Evolutionary conservation across 164 flowering plant genomes (phyloP), one percentile per base, ranked within the genome.

Genomic region (Aristolochia californica): DNA sequence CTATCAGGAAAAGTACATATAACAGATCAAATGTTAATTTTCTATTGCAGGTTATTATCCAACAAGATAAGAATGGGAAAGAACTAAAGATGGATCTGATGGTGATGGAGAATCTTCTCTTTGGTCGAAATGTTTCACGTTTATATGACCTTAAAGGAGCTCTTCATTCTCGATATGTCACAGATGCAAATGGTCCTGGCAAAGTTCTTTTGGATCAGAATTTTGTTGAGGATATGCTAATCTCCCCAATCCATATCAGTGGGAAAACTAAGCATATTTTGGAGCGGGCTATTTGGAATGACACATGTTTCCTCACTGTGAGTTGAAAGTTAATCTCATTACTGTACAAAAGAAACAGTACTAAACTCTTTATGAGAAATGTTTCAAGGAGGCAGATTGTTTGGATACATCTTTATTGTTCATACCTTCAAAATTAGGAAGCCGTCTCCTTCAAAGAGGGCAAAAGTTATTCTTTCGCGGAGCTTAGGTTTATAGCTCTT

Each of bases 111-210:
- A 93, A 93, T 70, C 81, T 93, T 49, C 72, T 76, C 15, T 89
- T 75, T 66, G 86, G 89, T 48, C 74, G 86, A 56, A 83, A 72
- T 27, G 71, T 85, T 28, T 61, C 75, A 58, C 79, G 84, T 21
- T 78, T 80, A 38, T 93, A 93, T 68, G 99, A 93, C 79, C 94
- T 93, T 18, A 93, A 93, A 77, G 99, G 99, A 15, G 88, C 89
- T 55, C 70, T 85, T 47, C 85, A 81, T 74, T 75, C 86, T 62
- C 83, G 99, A 40, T 74, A 66, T 58, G 80, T 61, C 65, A 23
- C 80, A 30, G 75, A 76, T 59, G 68, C 74, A 49, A 78, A 79
- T 68, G 83, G 68, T 56, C 17, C 78, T 1, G 88, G 69, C 26
- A 83, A 87, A 28, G 96, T 91, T 62, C 82, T 85, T 53, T 72